These are phyloP conservation scores for Pseudogymnoascus sp. DNA, from an alignment of 2,329 filamentous ascomycete species.

Conservation along the genomic window DNA sequence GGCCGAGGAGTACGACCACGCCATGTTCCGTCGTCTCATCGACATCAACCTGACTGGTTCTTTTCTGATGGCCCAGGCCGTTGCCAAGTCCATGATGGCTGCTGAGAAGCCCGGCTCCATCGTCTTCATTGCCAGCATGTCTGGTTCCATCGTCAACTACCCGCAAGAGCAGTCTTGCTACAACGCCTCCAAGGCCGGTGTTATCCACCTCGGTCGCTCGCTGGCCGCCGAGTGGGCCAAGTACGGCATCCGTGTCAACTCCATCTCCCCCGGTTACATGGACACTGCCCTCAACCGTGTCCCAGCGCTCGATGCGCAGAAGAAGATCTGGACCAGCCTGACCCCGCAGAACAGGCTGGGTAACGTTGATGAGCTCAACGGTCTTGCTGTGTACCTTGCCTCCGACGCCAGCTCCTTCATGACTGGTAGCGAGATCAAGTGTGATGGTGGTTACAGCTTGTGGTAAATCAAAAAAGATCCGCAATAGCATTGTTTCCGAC, in stretches of 20 bases:
- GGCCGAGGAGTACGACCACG: constrained; percentile 66
- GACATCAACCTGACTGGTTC: constrained; percentile 77
- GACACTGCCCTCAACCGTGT: constrained; percentile 75
- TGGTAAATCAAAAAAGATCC: too few relatives aligned
- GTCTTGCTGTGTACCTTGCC: constrained; percentile 67
- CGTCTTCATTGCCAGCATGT: constrained; percentile 73
- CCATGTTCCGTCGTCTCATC: constrained; percentile 70
- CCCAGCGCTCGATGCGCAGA: constrained; percentile 69
- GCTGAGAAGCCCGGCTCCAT: constrained; percentile 64
- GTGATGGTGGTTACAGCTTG: constrained; percentile 63
- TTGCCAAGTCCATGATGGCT: constrained; percentile 66
- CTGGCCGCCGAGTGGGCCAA: constrained; percentile 80
- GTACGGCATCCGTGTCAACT: constrained; percentile 73
- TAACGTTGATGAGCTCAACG: constrained; percentile 68
- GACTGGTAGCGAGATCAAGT: constrained; percentile 67
- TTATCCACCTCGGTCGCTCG: constrained; percentile 71
- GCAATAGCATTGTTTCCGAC: too few relatives aligned
- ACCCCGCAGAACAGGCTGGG: constrained; percentile 69
- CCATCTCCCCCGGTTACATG: constrained; percentile 80
- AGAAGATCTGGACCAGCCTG: constrained; percentile 69
- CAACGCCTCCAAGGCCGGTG: constrained; percentile 76
- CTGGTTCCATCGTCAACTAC: constrained; percentile 77
- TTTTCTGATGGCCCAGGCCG: constrained; percentile 69
- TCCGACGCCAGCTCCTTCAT: constrained; percentile 67
- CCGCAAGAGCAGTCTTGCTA: constrained; percentile 77